A percentile compares a stretch with the other conserved stretches of the same genome.
phyloP scores from a whole-genome alignment of 148 eudicot species.

The Rhododendron kiyosumense region DNA sequence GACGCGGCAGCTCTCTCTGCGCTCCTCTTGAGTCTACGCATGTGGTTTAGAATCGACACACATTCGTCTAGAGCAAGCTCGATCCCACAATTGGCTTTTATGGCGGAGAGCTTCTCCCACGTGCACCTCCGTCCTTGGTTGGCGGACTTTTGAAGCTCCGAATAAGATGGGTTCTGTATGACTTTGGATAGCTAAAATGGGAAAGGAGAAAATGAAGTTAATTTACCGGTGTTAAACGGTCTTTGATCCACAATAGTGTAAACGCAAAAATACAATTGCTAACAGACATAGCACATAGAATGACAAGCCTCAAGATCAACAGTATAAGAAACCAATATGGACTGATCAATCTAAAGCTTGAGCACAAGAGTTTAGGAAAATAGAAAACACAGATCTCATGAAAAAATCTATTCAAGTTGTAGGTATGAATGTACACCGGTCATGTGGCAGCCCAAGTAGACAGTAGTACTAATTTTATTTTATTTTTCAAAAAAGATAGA shows the following conservation, averaged over 20 bases:
- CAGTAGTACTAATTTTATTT: neutral
- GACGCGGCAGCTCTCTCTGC: constrained; percentile 61
- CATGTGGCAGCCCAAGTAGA: neutral
- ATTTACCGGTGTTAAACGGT: neutral
- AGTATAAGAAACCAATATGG: neutral
- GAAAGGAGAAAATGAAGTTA: neutral
- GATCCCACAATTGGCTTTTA: constrained; percentile 91
- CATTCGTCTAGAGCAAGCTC: constrained; percentile 93
- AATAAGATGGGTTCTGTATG: constrained; percentile 80
- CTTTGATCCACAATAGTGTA: neutral
- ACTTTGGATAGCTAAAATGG: constrained; percentile 39
- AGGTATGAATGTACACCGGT: neutral
- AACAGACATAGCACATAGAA: neutral
- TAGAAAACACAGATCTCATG: neutral
- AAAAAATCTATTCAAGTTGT: neutral
- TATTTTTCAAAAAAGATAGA: too few relatives aligned
- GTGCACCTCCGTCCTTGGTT: constrained; percentile 95
- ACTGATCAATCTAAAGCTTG: neutral
- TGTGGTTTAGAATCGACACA: constrained; percentile 83
- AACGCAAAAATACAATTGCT: neutral
- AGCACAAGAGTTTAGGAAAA: neutral
- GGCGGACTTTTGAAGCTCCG: constrained; percentile 87
- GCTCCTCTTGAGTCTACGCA: constrained; percentile 75
- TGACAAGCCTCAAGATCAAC: too few relatives aligned
- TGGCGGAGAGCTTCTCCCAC: constrained; percentile 98